A percentile compares a stretch with the other conserved stretches of the same genome.
Conservation (phyloP, 371 early-diverging fungal species). For the Apophysomyces ossiformis region DNA sequence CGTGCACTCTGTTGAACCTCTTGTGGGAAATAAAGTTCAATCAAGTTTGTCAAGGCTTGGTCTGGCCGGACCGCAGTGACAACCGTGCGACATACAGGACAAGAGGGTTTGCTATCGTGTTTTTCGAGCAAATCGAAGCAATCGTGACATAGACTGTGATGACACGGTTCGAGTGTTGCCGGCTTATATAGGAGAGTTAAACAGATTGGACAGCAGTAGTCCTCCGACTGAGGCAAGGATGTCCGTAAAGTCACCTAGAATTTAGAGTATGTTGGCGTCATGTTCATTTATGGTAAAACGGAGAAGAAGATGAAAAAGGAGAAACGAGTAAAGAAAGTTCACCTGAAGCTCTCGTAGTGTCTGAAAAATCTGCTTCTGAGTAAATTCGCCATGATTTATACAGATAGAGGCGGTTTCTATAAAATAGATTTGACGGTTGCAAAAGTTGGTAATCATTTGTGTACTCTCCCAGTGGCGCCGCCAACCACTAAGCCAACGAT, state of each 20-base stretch:
- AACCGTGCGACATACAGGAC: slow-evolving; percentile 1
- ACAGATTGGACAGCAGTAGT: slow-evolving; percentile 21
- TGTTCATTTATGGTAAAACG: too few relatives aligned
- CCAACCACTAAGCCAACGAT: slow-evolving; percentile 8
- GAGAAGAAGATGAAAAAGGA: neutral
- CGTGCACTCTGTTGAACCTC: neutral
- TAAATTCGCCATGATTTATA: neutral
- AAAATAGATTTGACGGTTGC: slow-evolving; percentile 2
- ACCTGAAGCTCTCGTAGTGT: slow-evolving; percentile 4
- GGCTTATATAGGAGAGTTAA: slow-evolving; percentile 17
- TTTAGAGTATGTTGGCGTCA: too few relatives aligned
- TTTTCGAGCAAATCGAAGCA: slow-evolving; percentile 14
- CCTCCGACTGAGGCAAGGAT: slow-evolving; percentile 12
- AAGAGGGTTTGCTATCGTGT: slow-evolving; percentile 5
- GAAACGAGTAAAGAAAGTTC: neutral
- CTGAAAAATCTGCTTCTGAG: neutral
- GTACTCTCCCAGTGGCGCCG: neutral
- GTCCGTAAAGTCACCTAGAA: neutral
- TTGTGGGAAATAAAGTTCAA: slow-evolving; percentile 14
- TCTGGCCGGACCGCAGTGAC: neutral
- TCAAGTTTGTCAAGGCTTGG: slow-evolving; percentile 7
- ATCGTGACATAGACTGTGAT: slow-evolving; percentile 15
- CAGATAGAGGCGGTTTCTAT: neutral
- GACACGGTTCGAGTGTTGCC: slow-evolving; percentile 13
- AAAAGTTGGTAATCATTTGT: slow-evolving; percentile 2